Evolutionary conservation across 1,284 basidiomycete genomes (phyloP).

Genomic region (Sporisorium graminicola): DNA sequence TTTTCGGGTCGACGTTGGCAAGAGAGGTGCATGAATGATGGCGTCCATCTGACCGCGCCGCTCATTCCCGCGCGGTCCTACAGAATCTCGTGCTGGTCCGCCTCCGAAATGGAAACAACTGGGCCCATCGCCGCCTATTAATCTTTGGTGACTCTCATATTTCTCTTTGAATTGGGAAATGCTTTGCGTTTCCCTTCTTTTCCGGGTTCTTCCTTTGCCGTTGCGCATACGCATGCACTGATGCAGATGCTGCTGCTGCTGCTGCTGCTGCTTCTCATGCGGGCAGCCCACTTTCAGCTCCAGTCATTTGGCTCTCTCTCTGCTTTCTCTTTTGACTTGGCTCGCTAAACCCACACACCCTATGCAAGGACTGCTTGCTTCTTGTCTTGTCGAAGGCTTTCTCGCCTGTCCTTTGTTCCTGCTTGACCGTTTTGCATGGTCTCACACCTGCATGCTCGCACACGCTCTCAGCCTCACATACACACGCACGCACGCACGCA

Average conservation of each 20-base stretch:
- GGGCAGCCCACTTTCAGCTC: neutral
- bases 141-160: too few relatives aligned
- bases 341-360: neutral
- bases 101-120: too few relatives aligned
- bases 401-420: slow-evolving; percentile 2
- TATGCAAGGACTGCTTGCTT: neutral
- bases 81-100: neutral
- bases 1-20: slow-evolving; percentile 27
- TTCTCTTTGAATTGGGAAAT: too few relatives aligned
- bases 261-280: too few relatives aligned
- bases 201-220: neutral
- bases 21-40: slow-evolving; percentile 19
- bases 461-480: too few relatives aligned
- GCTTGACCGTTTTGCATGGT: slow-evolving; percentile 5
- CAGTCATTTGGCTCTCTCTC: slow-evolving; percentile 2
- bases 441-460: neutral
- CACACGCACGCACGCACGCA: too few relatives aligned
- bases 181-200: neutral
- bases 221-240: neutral
- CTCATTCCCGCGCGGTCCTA: slow-evolving; percentile 25
- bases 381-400: slow-evolving; percentile 2
- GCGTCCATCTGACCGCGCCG: slow-evolving; percentile 25
- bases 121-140: too few relatives aligned
- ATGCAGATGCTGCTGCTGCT: neutral
- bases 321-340: slow-evolving; percentile 15